These are phyloP conservation scores for Podila horticola DNA, from an alignment of 192 early-diverging fungal species.

Conservation along the genomic window DNA sequence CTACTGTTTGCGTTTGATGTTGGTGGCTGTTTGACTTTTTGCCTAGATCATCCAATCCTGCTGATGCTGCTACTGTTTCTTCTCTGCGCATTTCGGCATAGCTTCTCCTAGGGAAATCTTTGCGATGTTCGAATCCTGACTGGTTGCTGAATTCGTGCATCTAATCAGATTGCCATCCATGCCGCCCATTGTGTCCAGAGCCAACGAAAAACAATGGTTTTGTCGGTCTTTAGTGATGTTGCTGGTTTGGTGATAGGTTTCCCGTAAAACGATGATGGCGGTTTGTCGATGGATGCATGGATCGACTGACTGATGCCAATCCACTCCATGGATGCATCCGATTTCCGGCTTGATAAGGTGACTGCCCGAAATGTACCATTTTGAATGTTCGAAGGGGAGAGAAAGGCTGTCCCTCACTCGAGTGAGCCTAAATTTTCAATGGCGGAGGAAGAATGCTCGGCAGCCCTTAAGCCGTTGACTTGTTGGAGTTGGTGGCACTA, in stretches of 20 bases:
- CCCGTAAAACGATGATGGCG: too few relatives aligned
- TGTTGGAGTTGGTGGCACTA: too few relatives aligned
- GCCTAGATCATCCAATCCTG: neutral
- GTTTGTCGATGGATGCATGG: neutral
- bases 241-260: too few relatives aligned
- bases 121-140: neutral
- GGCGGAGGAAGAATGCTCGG: neutral
- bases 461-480: neutral
- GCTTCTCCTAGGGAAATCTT: neutral
- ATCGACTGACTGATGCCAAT: neutral
- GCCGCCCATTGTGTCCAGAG: neutral
- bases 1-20: too few relatives aligned
- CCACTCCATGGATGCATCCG: neutral
- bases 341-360: neutral
- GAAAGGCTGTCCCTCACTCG: neutral
- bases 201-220: too few relatives aligned
- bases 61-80: neutral
- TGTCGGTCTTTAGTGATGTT: too few relatives aligned
- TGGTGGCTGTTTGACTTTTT: too few relatives aligned
- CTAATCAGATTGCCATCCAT: neutral
- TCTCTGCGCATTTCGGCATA: neutral
- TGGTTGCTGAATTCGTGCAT: neutral
- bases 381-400: conserved; percentile 7
- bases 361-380: conserved; percentile 5
- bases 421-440: neutral